Conservation (phyloP, 2,329 filamentous ascomycete species). For the Paecilomyces formosus region DNA sequence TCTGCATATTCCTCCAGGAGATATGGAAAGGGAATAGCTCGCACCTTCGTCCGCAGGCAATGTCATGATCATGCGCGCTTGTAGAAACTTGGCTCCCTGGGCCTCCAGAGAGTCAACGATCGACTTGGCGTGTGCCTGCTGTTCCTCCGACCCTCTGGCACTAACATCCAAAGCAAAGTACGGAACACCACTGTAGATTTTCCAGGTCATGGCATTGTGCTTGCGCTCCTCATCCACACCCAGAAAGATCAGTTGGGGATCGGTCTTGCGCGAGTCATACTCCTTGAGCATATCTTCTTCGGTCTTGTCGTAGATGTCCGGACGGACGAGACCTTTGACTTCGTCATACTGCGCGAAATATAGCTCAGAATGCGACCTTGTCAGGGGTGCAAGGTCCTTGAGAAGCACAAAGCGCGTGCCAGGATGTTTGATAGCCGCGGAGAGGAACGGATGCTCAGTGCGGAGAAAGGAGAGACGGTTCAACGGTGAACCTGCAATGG, state of each 20-base stretch:
- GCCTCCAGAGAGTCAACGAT: conserved; percentile 55
- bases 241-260: conserved; percentile 72
- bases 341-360: conserved; percentile 63
- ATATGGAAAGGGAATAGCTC: neutral
- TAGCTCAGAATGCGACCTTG: conserved; percentile 53
- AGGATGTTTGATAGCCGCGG: conserved; percentile 41
- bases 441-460: conserved; percentile 40
- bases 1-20: neutral
- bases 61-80: conserved; percentile 57
- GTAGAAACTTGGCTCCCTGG: conserved; percentile 57
- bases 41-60: conserved; percentile 56
- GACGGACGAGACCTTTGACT: conserved; percentile 61
- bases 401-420: conserved; percentile 63
- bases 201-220: conserved; percentile 34
- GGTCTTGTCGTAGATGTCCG: conserved; percentile 60
- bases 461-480: conserved; percentile 45
- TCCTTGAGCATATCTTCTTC: conserved; percentile 66
- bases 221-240: conserved; percentile 64
- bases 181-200: conserved; percentile 66
- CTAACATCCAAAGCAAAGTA: conserved; percentile 78
- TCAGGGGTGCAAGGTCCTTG: conserved; percentile 69
- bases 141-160: conserved; percentile 55
- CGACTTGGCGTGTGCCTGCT: conserved; percentile 47
- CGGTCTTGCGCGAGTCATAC: conserved; percentile 63
- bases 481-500: conserved; percentile 36